Base-by-base conservation (phyloP, 179 eudicot species). In the Vitellaria paradoxa region DNA sequence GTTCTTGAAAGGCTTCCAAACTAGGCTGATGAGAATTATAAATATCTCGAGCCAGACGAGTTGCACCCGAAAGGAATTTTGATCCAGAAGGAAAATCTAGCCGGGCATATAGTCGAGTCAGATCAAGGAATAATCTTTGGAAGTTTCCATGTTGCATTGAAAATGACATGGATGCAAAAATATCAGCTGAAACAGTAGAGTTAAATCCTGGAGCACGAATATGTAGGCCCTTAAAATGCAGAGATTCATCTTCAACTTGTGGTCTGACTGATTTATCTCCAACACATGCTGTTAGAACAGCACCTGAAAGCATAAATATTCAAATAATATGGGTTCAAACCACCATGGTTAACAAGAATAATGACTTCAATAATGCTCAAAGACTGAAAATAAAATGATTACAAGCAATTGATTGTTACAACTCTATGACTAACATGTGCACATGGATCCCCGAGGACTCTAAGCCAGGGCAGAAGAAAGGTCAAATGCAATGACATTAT, bases 61-160 rank as follows among this genome's bases (percentile, higher is more conserved):
- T 83, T 13, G 90, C 87, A 46, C 92, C 92, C 73, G 90, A 85
- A 74, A 92, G 69, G 79, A 92, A 86, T 61, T 88, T 92, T 60
- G 89, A 83, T 18, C 91, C 97, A 57, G 97, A 92, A 73, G 96
- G 93, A 76, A 94, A 84, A 77, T 94, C 93, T 68, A 94, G 47
- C 18, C 89, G 89, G 56, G 81, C 88, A 79, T 87, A 81, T 73
- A 92, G 12, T 17, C 89, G 87, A 50, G 97, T 91, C 18, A 94
- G 94, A 86, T 94, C 98, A 18, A 91, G 77, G 78, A 87, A 81
- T 64, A 61, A 62, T 84, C 80, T 88, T 73, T 94, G 97, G 84
- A 94, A 94, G 79, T 92, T 91, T 67, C 98, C 98, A 76, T 85
- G 87, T 84, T 94, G 98, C 56, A 89, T 92, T 4, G 94, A 84